Conservation (phyloP, 495 filamentous ascomycete genomes). For the Daldinia vernicosa region DNA sequence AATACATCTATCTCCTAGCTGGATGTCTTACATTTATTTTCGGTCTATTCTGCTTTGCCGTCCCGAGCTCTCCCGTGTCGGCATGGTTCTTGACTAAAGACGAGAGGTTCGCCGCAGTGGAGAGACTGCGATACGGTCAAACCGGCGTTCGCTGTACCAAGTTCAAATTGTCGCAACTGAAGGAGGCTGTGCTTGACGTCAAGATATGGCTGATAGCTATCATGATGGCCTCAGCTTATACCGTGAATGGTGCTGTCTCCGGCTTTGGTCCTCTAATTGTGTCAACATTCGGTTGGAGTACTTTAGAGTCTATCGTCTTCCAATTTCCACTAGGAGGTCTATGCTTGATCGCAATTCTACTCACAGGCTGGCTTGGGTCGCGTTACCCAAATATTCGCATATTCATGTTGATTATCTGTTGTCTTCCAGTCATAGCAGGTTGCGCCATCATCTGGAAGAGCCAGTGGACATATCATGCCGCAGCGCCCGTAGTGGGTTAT, state of each 20-base stretch:
- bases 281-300: conserved; percentile 73
- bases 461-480: conserved; percentile 68
- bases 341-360: conserved; percentile 69
- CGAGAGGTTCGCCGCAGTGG: conserved; percentile 63
- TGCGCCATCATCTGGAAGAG: conserved; percentile 79
- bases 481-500: conserved; percentile 72
- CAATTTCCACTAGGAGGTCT: conserved; percentile 77
- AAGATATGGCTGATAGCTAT: conserved; percentile 71
- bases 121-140: conserved; percentile 65
- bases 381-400: conserved; percentile 70
- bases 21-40: conserved; percentile 71
- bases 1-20: conserved; percentile 74
- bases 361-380: conserved; percentile 69
- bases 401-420: conserved; percentile 68
- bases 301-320: conserved; percentile 72
- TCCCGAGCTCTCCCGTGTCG: conserved; percentile 66
- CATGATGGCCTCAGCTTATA: conserved; percentile 70
- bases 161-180: conserved; percentile 67
- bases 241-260: conserved; percentile 78
- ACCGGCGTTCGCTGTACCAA: conserved; percentile 68
- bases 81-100: conserved; percentile 63
- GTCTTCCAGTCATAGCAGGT: conserved; percentile 76
- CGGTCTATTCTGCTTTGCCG: conserved; percentile 68
- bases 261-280: conserved; percentile 81
- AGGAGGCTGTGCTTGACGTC: conserved; percentile 64